Conservation (phyloP, 352 stramenopile species). For the Pythium oligandrum region DNA sequence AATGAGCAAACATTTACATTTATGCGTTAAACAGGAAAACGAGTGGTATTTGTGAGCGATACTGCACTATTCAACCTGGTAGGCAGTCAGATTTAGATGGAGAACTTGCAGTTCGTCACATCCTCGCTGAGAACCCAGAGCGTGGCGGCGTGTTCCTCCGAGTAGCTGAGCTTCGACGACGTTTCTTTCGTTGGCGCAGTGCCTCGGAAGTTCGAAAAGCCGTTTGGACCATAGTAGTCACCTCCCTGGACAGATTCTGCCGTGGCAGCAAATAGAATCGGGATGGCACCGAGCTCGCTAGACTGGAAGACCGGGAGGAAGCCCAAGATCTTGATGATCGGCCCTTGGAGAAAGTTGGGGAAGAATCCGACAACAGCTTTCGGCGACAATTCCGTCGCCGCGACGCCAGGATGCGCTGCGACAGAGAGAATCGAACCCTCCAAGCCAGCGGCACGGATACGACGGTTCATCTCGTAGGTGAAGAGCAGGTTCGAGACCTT, state of each 20-base stretch:
- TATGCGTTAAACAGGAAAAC: no score
- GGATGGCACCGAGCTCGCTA: slow-evolving; percentile 7
- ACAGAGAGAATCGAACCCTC: slow-evolving; percentile 23
- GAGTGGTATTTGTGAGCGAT: no score
- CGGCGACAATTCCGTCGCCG: slow-evolving; percentile 16
- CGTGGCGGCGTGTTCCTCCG: slow-evolving; percentile 15
- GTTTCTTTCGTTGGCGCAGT: slow-evolving; percentile 6
- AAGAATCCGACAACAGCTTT: slow-evolving; percentile 22
- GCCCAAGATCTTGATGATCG: slow-evolving; percentile 7
- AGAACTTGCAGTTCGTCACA: slow-evolving; percentile 16
- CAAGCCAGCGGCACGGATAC: slow-evolving; percentile 20
- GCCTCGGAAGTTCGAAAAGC: slow-evolving; percentile 17
- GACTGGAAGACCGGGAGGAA: slow-evolving; percentile 13
- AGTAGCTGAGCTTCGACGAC: slow-evolving; percentile 14
- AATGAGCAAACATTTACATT: no score
- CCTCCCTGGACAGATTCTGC: slow-evolving; percentile 12
- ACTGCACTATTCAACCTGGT: no score
- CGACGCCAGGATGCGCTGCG: slow-evolving; percentile 18
- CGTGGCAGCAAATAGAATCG: slow-evolving; percentile 14
- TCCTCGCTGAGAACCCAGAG: slow-evolving; percentile 19
- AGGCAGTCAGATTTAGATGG: background rate
- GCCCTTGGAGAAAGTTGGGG: slow-evolving; percentile 18
- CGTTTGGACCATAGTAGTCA: slow-evolving; percentile 15
- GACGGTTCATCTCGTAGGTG: slow-evolving; percentile 36
- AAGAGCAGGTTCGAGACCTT: slow-evolving; percentile 45